Evolutionary conservation across 2,329 filamentous ascomycete genomes (phyloP).

Genomic region (Xylariaceae sp.): DNA sequence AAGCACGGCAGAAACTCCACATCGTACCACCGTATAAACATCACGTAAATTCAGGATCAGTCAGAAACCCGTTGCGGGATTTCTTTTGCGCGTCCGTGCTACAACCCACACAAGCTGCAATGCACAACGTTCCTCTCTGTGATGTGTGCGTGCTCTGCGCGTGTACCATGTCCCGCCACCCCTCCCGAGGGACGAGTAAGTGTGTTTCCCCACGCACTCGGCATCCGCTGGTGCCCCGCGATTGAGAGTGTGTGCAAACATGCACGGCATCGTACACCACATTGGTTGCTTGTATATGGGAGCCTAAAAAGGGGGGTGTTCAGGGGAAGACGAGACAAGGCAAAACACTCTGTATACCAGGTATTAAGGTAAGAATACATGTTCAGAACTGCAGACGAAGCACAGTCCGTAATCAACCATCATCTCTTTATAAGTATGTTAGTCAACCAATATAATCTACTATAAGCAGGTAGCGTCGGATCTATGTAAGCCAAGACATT

Average conservation of each 20-base stretch:
- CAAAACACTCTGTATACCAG: not conserved
- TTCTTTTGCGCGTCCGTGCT: slow-evolving; percentile 4
- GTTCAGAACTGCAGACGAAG: too few species aligned
- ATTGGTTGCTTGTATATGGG: not conserved
- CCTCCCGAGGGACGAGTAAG: not conserved
- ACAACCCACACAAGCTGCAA: not conserved
- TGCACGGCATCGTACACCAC: not conserved
- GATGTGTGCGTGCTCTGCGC: too few species aligned
- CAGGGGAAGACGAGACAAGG: not conserved
- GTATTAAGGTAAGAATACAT: too few species aligned
- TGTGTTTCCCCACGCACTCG: not conserved
- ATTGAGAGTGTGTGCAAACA: not conserved
- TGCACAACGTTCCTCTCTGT: not conserved
- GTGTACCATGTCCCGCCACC: too few species aligned
- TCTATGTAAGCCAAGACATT: not conserved
- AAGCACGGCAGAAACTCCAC: not conserved
- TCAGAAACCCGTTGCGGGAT: slow-evolving; percentile 16
- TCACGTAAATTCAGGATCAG: too few species aligned
- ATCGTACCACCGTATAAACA: too few species aligned
- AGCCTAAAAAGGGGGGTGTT: not conserved
- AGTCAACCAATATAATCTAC: too few species aligned
- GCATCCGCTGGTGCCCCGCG: not conserved
- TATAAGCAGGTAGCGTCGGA: too few species aligned
- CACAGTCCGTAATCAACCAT: too few species aligned
- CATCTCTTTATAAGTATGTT: too few species aligned